A percentile compares a stretch with the other conserved stretches of the same genome.
phyloP scores from a whole-genome alignment of 2,329 filamentous ascomycete genomes.

The Fusarium algeriense region DNA sequence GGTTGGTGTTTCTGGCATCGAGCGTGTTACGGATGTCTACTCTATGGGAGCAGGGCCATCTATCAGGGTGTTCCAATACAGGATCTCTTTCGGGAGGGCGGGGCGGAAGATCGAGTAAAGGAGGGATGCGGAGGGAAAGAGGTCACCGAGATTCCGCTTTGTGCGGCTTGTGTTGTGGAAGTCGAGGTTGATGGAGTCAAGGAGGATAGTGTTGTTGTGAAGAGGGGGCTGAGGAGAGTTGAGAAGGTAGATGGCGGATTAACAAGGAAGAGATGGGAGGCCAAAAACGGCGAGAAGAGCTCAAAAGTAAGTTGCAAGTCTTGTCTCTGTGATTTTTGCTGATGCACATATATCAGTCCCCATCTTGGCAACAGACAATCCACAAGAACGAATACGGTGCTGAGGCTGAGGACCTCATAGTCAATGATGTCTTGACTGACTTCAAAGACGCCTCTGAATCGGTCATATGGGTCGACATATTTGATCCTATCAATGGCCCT shows the following conservation, averaged over 20 bases:
- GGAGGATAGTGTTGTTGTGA: conserved; percentile 52
- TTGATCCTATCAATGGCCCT: conserved; percentile 60
- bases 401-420: conserved; percentile 10
- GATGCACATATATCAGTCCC: conserved; percentile 13
- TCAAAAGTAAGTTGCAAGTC: conserved; percentile 5
- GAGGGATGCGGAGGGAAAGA: conserved; percentile 51
- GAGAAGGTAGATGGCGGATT: conserved; percentile 61
- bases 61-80: conserved; percentile 52
- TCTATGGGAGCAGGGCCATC: conserved; percentile 60
- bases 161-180: conserved; percentile 59
- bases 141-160: conserved; percentile 62
- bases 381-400: conserved; percentile 11
- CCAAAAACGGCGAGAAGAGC: conserved; percentile 35
- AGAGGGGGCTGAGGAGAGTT: conserved; percentile 59
- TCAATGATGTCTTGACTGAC: conserved; percentile 11
- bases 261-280: conserved; percentile 59
- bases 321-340: background rate
- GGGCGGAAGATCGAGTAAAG: background rate
- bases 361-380: conserved; percentile 2
- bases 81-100: conserved; percentile 50
- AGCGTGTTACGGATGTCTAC: conserved; percentile 67
- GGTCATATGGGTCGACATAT: conserved; percentile 63
- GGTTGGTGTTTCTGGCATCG: conserved; percentile 72
- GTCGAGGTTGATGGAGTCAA: conserved; percentile 53
- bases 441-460: conserved; percentile 47